Base-by-base conservation (phyloP, 1,139 yeast species). In the Blastobotrys serpentis region DNA sequence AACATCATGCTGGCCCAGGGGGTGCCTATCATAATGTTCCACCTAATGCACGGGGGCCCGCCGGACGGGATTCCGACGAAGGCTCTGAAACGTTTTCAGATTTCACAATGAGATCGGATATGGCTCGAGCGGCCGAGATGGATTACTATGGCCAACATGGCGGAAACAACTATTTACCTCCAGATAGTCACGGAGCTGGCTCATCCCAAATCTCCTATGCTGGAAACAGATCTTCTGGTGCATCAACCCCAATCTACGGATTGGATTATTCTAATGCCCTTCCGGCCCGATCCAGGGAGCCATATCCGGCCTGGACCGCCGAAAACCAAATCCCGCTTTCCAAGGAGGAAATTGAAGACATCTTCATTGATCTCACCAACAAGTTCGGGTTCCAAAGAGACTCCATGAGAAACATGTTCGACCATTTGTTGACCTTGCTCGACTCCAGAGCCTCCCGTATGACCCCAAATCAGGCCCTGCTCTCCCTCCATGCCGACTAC, bases 321-420 rank as follows among this genome's bases (percentile, higher is more conserved):
- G 98, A 89, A 64, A 84, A 86, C 52, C 92, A 86, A 68, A 86
- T 84, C 37, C 96, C 96, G 10, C 75, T 89, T 49, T 69, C 84
- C 57, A 81, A 87, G 59, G 95, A 88, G 66, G 96, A 88, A 68
- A 88, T 94, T 62, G 94, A 86, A 71, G 95, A 86, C 65, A 83
- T 92, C 49, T 92, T 92, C 69, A 84, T 86, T 63, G 96, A 90
- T 66, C 75, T 94, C 66, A 76, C 96, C 52, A 84, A 85, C 71
- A 85, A 86, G 70, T 89, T 94, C 70, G 98, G 98, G 55, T 94
- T 94, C 79, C 98, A 94, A 75, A 81, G 95, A 70, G 98, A 90
- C 66, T 87, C 96, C 22, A 88, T 88, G 92, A 82, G 95, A 73
- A 94, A 94, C 72, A 86, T 90, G 87, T 92, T 83, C 71, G 98